Percentiles rank a stretch among this genome's conserved stretches.
phyloP scores from a whole-genome alignment of 140 eudicot genomes.

The Artemisia princeps region DNA sequence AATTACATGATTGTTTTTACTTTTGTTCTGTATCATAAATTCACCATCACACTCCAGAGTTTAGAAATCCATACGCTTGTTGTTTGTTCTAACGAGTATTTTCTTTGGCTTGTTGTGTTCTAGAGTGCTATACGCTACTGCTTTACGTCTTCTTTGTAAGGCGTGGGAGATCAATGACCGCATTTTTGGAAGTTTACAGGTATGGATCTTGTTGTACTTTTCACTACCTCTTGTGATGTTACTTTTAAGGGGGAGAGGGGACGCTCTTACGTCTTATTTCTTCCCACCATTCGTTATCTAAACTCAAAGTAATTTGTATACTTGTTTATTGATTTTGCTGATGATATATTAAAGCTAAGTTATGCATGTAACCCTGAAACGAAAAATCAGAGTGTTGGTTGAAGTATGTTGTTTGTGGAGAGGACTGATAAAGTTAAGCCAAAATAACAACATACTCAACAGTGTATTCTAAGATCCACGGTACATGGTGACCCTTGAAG shows the following conservation, averaged over 20 bases:
- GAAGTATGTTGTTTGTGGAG: background rate
- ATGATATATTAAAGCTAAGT: background rate
- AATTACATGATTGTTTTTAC: background rate
- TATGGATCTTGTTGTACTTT: slow-evolving; percentile 26
- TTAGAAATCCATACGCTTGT: slow-evolving; percentile 11
- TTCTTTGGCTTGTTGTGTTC: slow-evolving; percentile 18
- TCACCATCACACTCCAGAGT: slow-evolving; percentile 3
- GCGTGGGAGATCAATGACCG: slow-evolving; percentile 95
- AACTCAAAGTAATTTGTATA: background rate
- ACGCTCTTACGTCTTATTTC: background rate
- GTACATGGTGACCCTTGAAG: slow-evolving; percentile 1
- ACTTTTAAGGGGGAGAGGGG: too few species aligned
- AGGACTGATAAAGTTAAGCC: background rate
- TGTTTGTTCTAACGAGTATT: slow-evolving; percentile 12
- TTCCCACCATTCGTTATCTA: background rate
- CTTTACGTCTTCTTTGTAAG: slow-evolving; percentile 83
- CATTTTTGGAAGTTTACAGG: slow-evolving; percentile 86
- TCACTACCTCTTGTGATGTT: background rate
- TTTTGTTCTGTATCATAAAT: background rate
- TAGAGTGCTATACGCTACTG: slow-evolving; percentile 69
- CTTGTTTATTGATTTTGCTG: background rate
- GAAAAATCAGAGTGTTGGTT: background rate
- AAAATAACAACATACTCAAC: background rate
- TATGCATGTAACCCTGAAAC: slow-evolving; percentile 7
- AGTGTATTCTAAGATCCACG: background rate